Evolutionary conservation across 1,284 basidiomycete genomes (phyloP), one percentile per base, ranked within the genome.

Genomic region (Moesziomyces aphidis): DNA sequence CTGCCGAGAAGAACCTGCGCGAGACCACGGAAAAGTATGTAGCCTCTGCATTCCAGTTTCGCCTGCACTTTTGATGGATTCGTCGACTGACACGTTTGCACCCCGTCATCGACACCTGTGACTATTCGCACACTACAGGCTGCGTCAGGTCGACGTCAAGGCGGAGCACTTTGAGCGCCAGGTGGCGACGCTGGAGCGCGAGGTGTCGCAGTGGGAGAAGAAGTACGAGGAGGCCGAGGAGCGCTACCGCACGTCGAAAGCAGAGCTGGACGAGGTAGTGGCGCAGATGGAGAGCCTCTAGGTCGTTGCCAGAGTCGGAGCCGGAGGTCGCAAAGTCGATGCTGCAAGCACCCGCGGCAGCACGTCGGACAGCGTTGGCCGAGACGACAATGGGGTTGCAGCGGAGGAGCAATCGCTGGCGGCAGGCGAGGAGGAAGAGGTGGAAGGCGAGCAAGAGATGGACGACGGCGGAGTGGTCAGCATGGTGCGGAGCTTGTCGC

Each of bases 161-260:
- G 95, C 97, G 23, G 97, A 99, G 86, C 94, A 98, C 88, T 97
- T 95, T 86, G 96, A 98, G 87, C 90, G 95, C 59, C 93, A 97
- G 84, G 90, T 97, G 23, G 88, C 90, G 77, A 90, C 92, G 57
- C 88, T 90, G 64, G 95, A 98, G 86, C 91, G 93, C 85, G 97
- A 99, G 86, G 91, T 95, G 67, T 95, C 97, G 85, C 85, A 86
- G 56, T 94, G 92, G 94, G 96, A 98, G 90, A 90, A 91, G 88
- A 98, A 97, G 87, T 93, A 90, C 88, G 94, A 95, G 92, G 93
- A 94, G 80, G 88, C 89, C 71, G 85, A 90, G 77, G 87, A 86
- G 82, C 94, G 94, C 86, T 93, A 91, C 88, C 88, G 88, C 83
- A 82, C 88, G 69, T 90, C 92, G 67, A 92, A 97, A 87, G 86